Base-by-base conservation (phyloP, 1,284 basidiomycete genomes). In the Sanghuangporus weigelae region DNA sequence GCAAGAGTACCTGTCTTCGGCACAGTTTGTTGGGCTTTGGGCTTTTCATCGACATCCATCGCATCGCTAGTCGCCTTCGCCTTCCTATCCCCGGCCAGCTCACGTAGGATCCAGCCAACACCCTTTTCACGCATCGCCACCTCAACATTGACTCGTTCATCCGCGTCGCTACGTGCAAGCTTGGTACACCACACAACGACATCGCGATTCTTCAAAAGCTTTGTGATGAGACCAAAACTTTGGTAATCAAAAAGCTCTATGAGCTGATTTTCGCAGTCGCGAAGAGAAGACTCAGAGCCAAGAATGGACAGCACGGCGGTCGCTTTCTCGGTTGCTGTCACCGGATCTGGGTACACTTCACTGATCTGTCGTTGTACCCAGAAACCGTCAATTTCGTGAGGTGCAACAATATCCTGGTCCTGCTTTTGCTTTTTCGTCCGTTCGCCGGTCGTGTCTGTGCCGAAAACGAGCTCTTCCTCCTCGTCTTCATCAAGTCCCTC, bases 61-160 rank as follows among this genome's bases (percentile, higher is more conserved):
- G 84, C 84, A 56, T 90, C 78, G 6, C 71, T 83, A 2, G 75
- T 74, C n/a, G 72, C 69, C 69, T 85, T 84, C 3, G 82, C 76
- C 68, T 86, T 84, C 21, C 90, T 79, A 67, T 92, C 92, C 2
- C 94, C 92, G 23, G 86, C 82, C 3, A 99, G 81, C 64, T 95
- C 93, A 61, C 93, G 88, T 60, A 98, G 74, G 73, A 99, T 98
- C 95, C 95, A 98, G 1, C 93, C 95, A 2, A 96, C 86, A 21
- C 93, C 95, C 76, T 94, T 96, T 79, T 99, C 97, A 55, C 97
- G 84, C 96, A 99, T 99, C 0, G 93, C 94, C 2, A 99, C 97
- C 76, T 99, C 95, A 42, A 98, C 84, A 71, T 99, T 95, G 62
- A 96, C 87, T 61, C 90, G 86, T 73, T 96, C 95, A 63, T 98